Conservation (phyloP, 495 filamentous ascomycete genomes). For the Tricharina praecox region DNA sequence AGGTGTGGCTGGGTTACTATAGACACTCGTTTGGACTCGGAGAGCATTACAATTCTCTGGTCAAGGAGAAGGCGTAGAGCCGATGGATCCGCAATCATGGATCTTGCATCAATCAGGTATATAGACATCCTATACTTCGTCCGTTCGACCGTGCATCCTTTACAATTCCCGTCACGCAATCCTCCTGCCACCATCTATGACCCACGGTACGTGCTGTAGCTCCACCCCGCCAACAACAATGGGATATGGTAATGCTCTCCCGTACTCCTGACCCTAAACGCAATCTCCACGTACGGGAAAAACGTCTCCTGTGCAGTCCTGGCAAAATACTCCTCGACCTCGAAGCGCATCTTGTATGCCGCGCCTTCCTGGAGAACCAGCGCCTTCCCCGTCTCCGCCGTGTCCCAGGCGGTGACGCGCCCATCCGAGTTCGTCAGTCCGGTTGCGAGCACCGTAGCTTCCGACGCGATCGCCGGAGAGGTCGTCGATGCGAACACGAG, state of each 20-base stretch:
- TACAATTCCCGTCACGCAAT: background rate
- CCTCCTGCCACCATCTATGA: slow-evolving; percentile 28
- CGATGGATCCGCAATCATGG: background rate
- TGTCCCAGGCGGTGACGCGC: slow-evolving; percentile 56
- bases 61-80: slow-evolving; percentile 31
- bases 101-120: background rate
- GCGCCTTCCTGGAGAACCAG: slow-evolving; percentile 17
- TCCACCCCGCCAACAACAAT: slow-evolving; percentile 71
- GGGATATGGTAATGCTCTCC: slow-evolving; percentile 84
- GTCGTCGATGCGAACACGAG: slow-evolving; percentile 35
- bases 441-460: slow-evolving; percentile 35
- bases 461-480: slow-evolving; percentile 17
- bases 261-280: slow-evolving; percentile 52
- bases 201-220: slow-evolving; percentile 86
- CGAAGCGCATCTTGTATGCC: slow-evolving; percentile 23
- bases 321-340: slow-evolving; percentile 24
- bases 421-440: slow-evolving; percentile 72
- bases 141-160: no score
- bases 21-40: slow-evolving; percentile 79
- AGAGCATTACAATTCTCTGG: slow-evolving; percentile 90
- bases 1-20: slow-evolving; percentile 90
- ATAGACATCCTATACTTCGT: background rate
- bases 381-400: background rate
- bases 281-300: slow-evolving; percentile 78
- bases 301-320: slow-evolving; percentile 60